These are phyloP conservation scores for Nosema muscidifuracis DNA, from an alignment of 371 early-diverging fungal genomes.

Conservation along the genomic window DNA sequence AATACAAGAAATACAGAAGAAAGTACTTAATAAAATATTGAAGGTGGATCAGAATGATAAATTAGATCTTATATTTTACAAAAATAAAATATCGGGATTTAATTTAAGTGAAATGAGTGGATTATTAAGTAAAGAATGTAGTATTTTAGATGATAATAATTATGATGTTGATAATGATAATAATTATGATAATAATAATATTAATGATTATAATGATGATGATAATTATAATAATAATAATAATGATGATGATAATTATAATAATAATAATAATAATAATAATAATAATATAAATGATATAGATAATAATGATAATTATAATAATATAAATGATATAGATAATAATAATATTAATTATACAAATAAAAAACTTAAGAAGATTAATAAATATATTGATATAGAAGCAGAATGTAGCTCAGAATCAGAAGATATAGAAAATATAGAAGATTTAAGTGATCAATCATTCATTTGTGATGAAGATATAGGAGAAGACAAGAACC, in stretches of 20 bases:
- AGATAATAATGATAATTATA: too few relatives aligned
- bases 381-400: neutral
- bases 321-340: too few relatives aligned
- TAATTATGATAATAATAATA: neutral
- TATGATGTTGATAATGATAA: neutral
- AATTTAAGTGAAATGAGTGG: conserved; percentile 1
- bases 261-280: too few relatives aligned
- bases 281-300: too few relatives aligned
- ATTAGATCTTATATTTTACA: neutral
- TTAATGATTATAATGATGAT: neutral
- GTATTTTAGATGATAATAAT: neutral
- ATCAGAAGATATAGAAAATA: neutral
- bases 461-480: neutral
- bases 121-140: neutral
- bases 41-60: neutral
- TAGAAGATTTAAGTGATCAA: neutral
- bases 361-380: neutral
- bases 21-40: neutral
- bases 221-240: neutral
- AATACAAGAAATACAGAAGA: conserved; percentile 1
- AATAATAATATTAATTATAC: too few relatives aligned
- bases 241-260: too few relatives aligned
- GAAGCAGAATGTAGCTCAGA: conserved; percentile 1
- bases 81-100: neutral
- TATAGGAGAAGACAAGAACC: neutral